Evolutionary conservation across 1,284 basidiomycete species (phyloP).

Genomic region (Hypsizygus ulmarius): DNA sequence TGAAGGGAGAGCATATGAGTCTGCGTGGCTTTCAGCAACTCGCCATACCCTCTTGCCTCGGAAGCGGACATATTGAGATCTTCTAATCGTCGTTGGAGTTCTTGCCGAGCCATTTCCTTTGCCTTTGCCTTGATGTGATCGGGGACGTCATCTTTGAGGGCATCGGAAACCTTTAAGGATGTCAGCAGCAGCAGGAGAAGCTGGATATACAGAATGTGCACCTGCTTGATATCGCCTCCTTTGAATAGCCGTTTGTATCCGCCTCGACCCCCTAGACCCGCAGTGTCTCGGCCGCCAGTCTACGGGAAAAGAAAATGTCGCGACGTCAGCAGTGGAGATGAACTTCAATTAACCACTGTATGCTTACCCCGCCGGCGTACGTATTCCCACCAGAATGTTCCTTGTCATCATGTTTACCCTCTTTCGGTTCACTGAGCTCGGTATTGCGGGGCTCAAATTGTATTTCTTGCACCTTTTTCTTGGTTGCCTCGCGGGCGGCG

Average conservation of each 20-base stretch:
- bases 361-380: conserved; percentile 59
- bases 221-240: conserved; percentile 63
- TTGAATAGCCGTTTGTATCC: conserved; percentile 67
- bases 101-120: conserved; percentile 61
- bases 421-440: conserved; percentile 50
- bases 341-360: not conserved
- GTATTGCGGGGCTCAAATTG: conserved; percentile 55
- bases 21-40: conserved; percentile 50
- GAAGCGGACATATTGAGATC: conserved; percentile 57
- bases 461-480: conserved; percentile 52
- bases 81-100: conserved; percentile 55
- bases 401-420: conserved; percentile 58
- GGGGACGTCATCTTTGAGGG: conserved; percentile 55
- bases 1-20: conserved; percentile 56
- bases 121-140: conserved; percentile 60
- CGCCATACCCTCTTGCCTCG: conserved; percentile 56
- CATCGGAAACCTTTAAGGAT: conserved; percentile 44
- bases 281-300: conserved; percentile 67
- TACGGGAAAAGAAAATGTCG: conserved; percentile 21
- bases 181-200: not conserved
- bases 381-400: conserved; percentile 59
- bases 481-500: conserved; percentile 49
- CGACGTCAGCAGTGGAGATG: conserved; percentile 1
- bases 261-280: conserved; percentile 60
- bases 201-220: conserved; percentile 13